phyloP scores from a whole-genome alignment of 345 rosid species.

The Eucalyptus coolabah region DNA sequence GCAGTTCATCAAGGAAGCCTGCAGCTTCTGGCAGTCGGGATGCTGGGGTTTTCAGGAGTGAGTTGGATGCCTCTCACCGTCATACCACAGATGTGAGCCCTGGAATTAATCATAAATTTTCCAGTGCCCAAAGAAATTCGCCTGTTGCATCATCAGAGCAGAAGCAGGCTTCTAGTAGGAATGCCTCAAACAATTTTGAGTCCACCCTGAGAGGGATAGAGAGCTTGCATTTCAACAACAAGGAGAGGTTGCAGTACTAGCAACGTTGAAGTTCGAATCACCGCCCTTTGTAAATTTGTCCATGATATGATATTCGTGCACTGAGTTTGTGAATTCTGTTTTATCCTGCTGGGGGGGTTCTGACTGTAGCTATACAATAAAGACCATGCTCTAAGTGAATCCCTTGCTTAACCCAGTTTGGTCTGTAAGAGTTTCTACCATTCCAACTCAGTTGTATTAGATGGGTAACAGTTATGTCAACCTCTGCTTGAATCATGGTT shows the following conservation, averaged over 20 bases:
- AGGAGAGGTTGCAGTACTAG: constrained; percentile 30
- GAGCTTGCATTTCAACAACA: constrained; percentile 49
- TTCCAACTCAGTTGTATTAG: neutral
- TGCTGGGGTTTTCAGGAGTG: constrained; percentile 24
- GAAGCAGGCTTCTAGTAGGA: constrained; percentile 37
- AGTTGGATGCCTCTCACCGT: constrained; percentile 37
- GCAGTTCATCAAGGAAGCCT: constrained; percentile 49
- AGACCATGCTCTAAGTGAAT: neutral
- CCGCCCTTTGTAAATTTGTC: constrained; percentile 21
- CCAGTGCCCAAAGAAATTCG: constrained; percentile 41
- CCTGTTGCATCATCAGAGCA: constrained; percentile 53
- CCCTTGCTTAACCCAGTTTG: neutral
- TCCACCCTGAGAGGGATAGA: constrained; percentile 74
- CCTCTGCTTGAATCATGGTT: neutral
- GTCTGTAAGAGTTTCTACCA: neutral
- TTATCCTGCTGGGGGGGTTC: neutral
- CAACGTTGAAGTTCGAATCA: neutral
- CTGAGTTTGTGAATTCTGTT: neutral
- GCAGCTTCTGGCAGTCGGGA: constrained; percentile 44
- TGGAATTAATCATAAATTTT: constrained; percentile 33
- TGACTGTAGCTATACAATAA: neutral
- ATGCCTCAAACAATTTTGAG: constrained; percentile 45
- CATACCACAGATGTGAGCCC: constrained; percentile 26
- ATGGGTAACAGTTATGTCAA: neutral
- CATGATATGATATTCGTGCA: neutral